Conservation (phyloP, 2,329 filamentous ascomycete genomes). For the Penicillium glabrum region DNA sequence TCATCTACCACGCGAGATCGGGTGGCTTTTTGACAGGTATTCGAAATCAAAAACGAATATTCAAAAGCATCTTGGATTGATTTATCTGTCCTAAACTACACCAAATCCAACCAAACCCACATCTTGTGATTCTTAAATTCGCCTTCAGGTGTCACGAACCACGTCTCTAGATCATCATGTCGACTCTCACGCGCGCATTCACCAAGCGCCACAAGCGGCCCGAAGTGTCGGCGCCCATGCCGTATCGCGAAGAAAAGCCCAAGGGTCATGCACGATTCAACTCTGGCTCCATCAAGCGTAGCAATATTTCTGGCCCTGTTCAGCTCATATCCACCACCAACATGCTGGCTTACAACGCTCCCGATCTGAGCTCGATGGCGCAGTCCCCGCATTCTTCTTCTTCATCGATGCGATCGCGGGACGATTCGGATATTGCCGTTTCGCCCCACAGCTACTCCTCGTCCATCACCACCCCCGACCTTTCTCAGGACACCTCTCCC, state of each 20-base stretch:
- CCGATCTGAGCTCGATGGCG: constrained; percentile 63
- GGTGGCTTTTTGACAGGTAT: constrained; percentile 12
- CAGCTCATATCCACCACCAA: constrained; percentile 93
- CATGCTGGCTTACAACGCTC: constrained; percentile 91
- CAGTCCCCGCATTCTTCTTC: constrained; percentile 37
- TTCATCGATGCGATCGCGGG: constrained; percentile 60
- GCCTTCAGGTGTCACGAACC: neutral
- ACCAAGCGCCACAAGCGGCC: constrained; percentile 49
- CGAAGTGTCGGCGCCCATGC: constrained; percentile 46
- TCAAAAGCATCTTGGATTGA: neutral
- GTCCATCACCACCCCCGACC: constrained; percentile 49
- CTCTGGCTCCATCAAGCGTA: constrained; percentile 47
- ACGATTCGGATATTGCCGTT: constrained; percentile 64
- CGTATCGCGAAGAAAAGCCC: constrained; percentile 34
- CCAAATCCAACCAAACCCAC: neutral
- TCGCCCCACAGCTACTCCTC: constrained; percentile 52
- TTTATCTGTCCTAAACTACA: neutral
- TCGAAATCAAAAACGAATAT: neutral
- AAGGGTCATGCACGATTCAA: constrained; percentile 44
- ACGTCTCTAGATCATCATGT: constrained; percentile 28
- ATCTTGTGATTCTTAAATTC: neutral
- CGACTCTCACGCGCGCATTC: constrained; percentile 46
- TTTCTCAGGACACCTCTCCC: constrained; percentile 41
- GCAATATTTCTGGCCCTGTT: constrained; percentile 77
- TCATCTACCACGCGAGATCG: constrained; percentile 28